These are phyloP conservation scores for Acacia crassicarpa DNA, from an alignment of 306 rosid genomes.

Conservation along the genomic window DNA sequence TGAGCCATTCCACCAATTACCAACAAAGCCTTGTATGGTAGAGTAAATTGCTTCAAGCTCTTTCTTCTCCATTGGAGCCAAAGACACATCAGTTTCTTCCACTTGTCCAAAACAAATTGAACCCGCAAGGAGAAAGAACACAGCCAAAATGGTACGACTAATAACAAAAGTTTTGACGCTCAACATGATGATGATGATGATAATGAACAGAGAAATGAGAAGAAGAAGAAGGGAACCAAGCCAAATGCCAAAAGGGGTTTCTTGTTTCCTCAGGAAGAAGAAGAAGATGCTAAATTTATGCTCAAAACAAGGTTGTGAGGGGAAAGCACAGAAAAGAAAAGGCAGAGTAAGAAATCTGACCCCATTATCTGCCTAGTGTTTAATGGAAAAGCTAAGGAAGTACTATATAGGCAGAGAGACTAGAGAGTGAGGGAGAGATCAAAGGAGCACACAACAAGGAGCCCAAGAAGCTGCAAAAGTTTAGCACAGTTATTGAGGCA, in stretches of 20 bases:
- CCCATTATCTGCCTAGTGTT: constrained; percentile 36
- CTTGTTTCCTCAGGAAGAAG: constrained; percentile 34
- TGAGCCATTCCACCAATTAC: constrained; percentile 93
- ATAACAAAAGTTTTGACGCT: background rate
- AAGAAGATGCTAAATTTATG: constrained; percentile 40
- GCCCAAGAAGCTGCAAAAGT: background rate
- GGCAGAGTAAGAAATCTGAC: constrained; percentile 44
- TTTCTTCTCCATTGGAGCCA: constrained; percentile 77
- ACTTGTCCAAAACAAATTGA: constrained; percentile 52
- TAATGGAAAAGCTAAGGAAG: constrained; percentile 65
- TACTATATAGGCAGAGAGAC: constrained; percentile 22
- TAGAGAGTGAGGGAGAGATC: background rate
- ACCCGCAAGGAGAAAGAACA: constrained; percentile 41
- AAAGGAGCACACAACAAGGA: background rate
- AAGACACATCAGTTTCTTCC: constrained; percentile 20
- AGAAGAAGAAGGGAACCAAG: constrained; percentile 12
- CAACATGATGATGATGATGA: background rate
- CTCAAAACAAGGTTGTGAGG: constrained; percentile 12
- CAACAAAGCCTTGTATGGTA: constrained; percentile 91
- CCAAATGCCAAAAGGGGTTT: constrained; percentile 33
- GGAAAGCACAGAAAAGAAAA: constrained; percentile 34
- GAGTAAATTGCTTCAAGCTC: constrained; percentile 73
- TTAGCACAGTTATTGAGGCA: constrained; percentile 67
- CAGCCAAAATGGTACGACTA: constrained; percentile 23
- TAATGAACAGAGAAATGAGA: background rate